Base-by-base conservation (phyloP, 768 basidiomycete genomes). In the Leccinellum luteum region DNA sequence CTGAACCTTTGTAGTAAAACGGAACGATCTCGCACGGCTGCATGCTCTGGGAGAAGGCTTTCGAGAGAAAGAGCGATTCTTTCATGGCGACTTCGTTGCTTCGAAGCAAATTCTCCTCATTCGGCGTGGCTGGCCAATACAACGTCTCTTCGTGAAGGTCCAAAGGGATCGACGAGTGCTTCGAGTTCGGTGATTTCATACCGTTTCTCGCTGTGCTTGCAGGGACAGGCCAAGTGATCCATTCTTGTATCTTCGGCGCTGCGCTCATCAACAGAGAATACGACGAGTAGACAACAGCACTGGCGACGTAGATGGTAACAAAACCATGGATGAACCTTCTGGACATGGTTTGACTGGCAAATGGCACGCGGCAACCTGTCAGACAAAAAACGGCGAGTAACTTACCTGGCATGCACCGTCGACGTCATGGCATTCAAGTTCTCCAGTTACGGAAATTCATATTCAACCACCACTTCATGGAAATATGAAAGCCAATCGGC, bases 11-110 rank as follows among this genome's bases (percentile, higher is more conserved):
- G 69, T 90, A 91, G 72, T 88, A 92, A 74, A 86, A 94, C 0
- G 92, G 92, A 21, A 90, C 79, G 54, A 92, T 83, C 61, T 85
- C 84, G 65, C 81, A 86, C 1, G 92, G 91, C 35, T 82, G 81
- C 81, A 89, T 83, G 21, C 84, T 83, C 54, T 77, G 78, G 4
- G 87, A 74, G 63, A 91, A 90, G 4, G 85, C 83, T 64, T 89
- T 89, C 19, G 86, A 85, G 12, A 90, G 73, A 54, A 89, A 78
- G 21, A 83, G 70, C 12, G 77, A 76, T 66, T 83, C 80, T 50
- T 75, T 74, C 55, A 83, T 72, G 9, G 70, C 35, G 30, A 76
- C 64, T 27, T 51, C 44, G 45, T 49, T 28, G 12, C 45, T 34
- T 41, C 30, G 12, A 30, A 45, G 13, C 31, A 28, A 57, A 8